phyloP scores from a whole-genome alignment of 2,329 filamentous ascomycete species.

The Coniochaeta hoffmannii region DNA sequence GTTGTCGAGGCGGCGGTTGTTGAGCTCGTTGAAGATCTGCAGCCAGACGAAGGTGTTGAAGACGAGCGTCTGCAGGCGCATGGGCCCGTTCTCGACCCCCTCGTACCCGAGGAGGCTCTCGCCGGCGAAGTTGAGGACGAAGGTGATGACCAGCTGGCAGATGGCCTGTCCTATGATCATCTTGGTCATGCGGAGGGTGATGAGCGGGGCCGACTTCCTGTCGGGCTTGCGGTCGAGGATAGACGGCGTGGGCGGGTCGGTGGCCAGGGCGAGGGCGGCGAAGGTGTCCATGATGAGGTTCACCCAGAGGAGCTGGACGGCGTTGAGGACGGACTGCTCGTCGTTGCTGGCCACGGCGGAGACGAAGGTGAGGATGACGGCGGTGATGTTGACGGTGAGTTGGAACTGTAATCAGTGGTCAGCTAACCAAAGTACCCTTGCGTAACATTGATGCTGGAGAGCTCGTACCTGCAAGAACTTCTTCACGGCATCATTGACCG shows the following conservation, averaged over 20 bases:
- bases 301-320: conserved; percentile 78
- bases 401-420: conserved; percentile 37
- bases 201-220: conserved; percentile 64
- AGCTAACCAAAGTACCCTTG: not conserved
- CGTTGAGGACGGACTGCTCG: conserved; percentile 62
- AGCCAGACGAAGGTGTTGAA: conserved; percentile 86
- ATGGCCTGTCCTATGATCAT: conserved; percentile 80
- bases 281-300: conserved; percentile 85
- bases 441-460: not conserved
- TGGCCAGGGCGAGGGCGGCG: conserved; percentile 59
- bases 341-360: conserved; percentile 59
- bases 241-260: conserved; percentile 27
- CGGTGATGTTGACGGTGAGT: conserved; percentile 72
- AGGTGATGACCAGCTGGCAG: conserved; percentile 63
- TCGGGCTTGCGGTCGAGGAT: conserved; percentile 56
- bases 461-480: conserved; percentile 50
- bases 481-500: conserved; percentile 58
- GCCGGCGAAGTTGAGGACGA: conserved; percentile 63
- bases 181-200: conserved; percentile 77
- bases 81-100: conserved; percentile 30
- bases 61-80: conserved; percentile 58
- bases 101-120: conserved; percentile 51
- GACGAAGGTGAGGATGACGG: conserved; percentile 70
- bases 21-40: conserved; percentile 80
- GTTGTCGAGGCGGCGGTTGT: conserved; percentile 81